Evolutionary conservation across 1,284 basidiomycete species (phyloP).

Genomic region (Xerocomus tenax): DNA sequence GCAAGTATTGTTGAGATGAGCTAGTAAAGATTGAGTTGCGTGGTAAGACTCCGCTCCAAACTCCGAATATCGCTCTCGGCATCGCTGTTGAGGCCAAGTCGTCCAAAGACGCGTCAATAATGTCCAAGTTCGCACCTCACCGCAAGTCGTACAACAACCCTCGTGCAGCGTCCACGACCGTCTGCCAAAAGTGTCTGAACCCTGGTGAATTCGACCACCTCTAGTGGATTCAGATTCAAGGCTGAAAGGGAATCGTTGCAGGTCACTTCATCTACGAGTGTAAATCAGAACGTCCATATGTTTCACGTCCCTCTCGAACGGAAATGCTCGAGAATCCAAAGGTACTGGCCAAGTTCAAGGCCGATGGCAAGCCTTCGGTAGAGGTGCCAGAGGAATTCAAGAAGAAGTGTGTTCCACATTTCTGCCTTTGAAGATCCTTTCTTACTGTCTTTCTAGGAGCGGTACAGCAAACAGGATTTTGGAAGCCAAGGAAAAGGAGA

Average conservation of each 20-base stretch:
- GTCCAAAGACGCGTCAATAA: background rate
- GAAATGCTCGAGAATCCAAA: constrained; percentile 67
- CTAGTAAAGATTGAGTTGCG: background rate
- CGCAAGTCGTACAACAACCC: constrained; percentile 50
- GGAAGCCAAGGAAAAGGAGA: constrained; percentile 64
- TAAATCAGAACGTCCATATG: constrained; percentile 62
- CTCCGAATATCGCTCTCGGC: background rate
- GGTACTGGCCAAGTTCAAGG: constrained; percentile 53
- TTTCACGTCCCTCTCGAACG: constrained; percentile 69
- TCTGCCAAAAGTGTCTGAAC: constrained; percentile 71
- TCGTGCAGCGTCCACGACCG: constrained; percentile 51
- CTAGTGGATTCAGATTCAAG: background rate
- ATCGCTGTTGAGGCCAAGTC: background rate
- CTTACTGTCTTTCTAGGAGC: constrained; percentile 34
- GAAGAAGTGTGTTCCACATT: constrained; percentile 46
- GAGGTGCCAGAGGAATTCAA: constrained; percentile 77
- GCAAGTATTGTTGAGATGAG: too few species aligned
- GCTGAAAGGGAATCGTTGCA: constrained; percentile 21
- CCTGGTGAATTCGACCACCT: constrained; percentile 37
- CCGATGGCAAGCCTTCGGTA: constrained; percentile 57
- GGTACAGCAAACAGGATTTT: constrained; percentile 69
- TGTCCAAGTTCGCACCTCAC: constrained; percentile 79
- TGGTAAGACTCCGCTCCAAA: background rate
- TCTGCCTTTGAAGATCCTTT: background rate
- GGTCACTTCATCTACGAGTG: constrained; percentile 77